phyloP scores from a whole-genome alignment of 2,329 filamentous ascomycete genomes.

The Cryoendolithus antarcticus region DNA sequence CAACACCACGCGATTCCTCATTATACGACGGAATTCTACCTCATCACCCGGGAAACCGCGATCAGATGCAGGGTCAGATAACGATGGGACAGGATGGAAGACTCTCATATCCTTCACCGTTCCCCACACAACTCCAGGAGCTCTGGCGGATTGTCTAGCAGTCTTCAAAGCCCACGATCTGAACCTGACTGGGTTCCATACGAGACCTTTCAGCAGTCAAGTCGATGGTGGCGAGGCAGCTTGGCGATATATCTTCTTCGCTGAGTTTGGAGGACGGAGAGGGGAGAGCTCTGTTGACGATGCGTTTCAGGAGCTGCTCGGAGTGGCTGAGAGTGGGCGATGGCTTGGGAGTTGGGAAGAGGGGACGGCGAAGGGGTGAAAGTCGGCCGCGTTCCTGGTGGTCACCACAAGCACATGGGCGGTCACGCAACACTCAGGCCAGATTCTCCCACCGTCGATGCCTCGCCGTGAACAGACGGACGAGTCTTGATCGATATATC shows the following conservation, averaged over 20 bases:
- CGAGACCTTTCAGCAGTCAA: slow-evolving; percentile 42
- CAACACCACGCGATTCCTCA: slow-evolving; percentile 70
- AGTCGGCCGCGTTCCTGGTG: too few relatives aligned
- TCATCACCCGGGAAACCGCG: not conserved
- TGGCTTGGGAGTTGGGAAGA: slow-evolving; percentile 34
- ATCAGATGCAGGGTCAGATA: slow-evolving; percentile 2
- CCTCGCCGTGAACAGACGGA: too few relatives aligned
- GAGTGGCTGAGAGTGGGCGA: slow-evolving; percentile 49
- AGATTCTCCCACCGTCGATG: too few relatives aligned
- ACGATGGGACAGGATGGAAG: slow-evolving; percentile 35
- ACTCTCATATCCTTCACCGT: slow-evolving; percentile 75
- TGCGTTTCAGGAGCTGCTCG: slow-evolving; percentile 47
- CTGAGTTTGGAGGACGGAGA: slow-evolving; percentile 64
- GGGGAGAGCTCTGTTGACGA: slow-evolving; percentile 45
- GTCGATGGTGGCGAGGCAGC: slow-evolving; percentile 47
- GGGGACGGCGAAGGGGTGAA: too few relatives aligned
- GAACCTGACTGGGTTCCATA: slow-evolving; percentile 85
- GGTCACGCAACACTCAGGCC: too few relatives aligned
- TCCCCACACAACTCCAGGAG: slow-evolving; percentile 63
- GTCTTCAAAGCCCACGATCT: slow-evolving; percentile 63
- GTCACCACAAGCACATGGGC: too few relatives aligned
- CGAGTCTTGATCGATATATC: too few relatives aligned
- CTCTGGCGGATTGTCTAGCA: slow-evolving; percentile 65
- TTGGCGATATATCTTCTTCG: slow-evolving; percentile 92
- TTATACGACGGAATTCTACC: slow-evolving; percentile 35